Percentiles rank a stretch among this genome's conserved stretches.
Evolutionary conservation across 192 early-diverging fungal species (phyloP).

Genomic region (Coemansia sp.): DNA sequence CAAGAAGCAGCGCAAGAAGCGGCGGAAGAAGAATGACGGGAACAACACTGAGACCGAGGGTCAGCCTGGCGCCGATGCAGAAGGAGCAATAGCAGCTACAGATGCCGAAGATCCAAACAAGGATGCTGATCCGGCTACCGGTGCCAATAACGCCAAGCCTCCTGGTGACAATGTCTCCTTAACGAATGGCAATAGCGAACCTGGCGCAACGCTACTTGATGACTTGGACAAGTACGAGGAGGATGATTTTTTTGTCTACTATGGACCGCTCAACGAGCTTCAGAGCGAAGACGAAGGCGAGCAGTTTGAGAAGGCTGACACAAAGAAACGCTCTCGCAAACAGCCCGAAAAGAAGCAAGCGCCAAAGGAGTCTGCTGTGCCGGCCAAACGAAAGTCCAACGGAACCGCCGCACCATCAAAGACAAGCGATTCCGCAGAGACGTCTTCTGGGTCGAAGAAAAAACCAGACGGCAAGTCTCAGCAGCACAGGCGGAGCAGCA

Average conservation of each 20-base stretch:
- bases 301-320: slow-evolving; percentile 24
- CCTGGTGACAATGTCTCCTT: background rate
- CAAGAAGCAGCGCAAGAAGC: slow-evolving; percentile 40
- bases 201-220: slow-evolving; percentile 13
- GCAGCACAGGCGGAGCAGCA: slow-evolving; percentile 29
- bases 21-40: slow-evolving; percentile 45
- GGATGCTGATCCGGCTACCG: background rate
- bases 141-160: background rate
- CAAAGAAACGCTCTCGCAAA: slow-evolving; percentile 29
- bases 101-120: slow-evolving; percentile 1
- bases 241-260: slow-evolving; percentile 56
- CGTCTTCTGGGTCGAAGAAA: slow-evolving; percentile 13
- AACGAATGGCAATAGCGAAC: background rate
- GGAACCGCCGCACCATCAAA: slow-evolving; percentile 19
- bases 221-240: slow-evolving; percentile 43
- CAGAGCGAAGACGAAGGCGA: slow-evolving; percentile 18
- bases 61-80: slow-evolving; percentile 3
- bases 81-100: background rate
- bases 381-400: slow-evolving; percentile 23
- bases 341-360: slow-evolving; percentile 38
- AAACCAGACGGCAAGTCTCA: slow-evolving; percentile 24
- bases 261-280: slow-evolving; percentile 50
- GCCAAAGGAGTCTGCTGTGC: slow-evolving; percentile 22
- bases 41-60: slow-evolving; percentile 43
- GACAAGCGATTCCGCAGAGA: slow-evolving; percentile 7